A percentile compares a stretch with the other conserved stretches of the same genome.
phyloP scores from a whole-genome alignment of 2,329 filamentous ascomycete species.

The Monilinia aucupariae region DNA sequence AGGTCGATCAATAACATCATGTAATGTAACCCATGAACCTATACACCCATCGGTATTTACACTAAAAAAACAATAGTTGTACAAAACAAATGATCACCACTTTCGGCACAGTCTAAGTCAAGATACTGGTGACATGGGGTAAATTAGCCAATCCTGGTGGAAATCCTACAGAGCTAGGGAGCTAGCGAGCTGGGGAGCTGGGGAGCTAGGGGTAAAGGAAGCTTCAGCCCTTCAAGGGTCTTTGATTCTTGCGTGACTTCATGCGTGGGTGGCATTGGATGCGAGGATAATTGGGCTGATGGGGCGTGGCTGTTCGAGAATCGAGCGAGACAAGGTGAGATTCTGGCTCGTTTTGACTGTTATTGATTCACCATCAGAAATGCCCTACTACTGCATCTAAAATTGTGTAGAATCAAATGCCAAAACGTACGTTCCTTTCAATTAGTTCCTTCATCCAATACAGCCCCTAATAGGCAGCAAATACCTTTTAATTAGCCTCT shows the following conservation, averaged over 20 bases:
- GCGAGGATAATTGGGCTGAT: background rate
- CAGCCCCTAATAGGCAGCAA: too few relatives aligned
- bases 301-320: background rate
- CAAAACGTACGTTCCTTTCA: too few relatives aligned
- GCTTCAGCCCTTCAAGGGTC: conserved; percentile 7
- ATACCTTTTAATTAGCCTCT: background rate
- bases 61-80: background rate
- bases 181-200: too few relatives aligned
- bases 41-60: background rate
- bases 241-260: conserved; percentile 3
- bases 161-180: background rate
- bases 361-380: too few relatives aligned
- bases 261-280: background rate
- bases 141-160: background rate
- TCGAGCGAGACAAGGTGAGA: background rate
- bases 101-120: background rate
- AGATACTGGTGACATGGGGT: background rate
- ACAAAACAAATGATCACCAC: background rate
- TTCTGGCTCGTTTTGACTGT: too few relatives aligned
- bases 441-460: background rate
- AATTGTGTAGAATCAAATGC: too few relatives aligned
- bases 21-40: background rate
- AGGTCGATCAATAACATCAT: background rate
- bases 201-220: background rate
- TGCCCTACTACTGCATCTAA: too few relatives aligned